These are phyloP conservation scores for Oryza meyeriana DNA, from an alignment of 176 grass and related monocot species.

Conservation along the genomic window DNA sequence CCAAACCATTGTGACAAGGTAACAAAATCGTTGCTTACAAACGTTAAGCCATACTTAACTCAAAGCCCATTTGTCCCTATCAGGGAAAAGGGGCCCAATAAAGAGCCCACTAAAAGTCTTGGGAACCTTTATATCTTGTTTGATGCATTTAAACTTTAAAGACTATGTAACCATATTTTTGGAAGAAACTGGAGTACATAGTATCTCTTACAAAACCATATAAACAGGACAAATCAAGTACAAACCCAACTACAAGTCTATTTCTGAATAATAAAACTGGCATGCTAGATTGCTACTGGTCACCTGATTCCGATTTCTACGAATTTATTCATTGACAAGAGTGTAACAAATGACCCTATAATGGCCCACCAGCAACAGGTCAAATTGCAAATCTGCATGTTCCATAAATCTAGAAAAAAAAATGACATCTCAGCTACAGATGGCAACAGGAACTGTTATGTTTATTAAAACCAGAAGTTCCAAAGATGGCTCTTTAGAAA, in stretches of 20 bases:
- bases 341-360: not conserved
- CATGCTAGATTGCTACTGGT: not conserved
- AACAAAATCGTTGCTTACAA: not conserved
- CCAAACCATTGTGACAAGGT: slow-evolving; percentile 1
- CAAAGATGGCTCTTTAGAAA: not conserved
- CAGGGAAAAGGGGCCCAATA: slow-evolving; percentile 12
- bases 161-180: not conserved
- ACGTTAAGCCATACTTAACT: slow-evolving; percentile 14
- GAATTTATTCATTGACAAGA: not conserved
- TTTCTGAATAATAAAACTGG: slow-evolving; percentile 3
- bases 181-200: slow-evolving; percentile 1
- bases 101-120: not conserved
- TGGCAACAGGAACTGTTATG: not conserved
- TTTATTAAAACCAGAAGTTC: not conserved
- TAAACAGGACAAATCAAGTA: not conserved
- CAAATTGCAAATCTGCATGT: not conserved
- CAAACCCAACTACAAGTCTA: not conserved
- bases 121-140: not conserved
- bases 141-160: not conserved
- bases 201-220: slow-evolving; percentile 7
- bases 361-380: not conserved
- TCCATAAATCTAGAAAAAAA: slow-evolving; percentile 19
- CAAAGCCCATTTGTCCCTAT: not conserved
- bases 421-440: slow-evolving; percentile 28
- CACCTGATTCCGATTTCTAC: not conserved